Conservation (phyloP, 495 filamentous ascomycete species). For the Cetradonia linearis region DNA sequence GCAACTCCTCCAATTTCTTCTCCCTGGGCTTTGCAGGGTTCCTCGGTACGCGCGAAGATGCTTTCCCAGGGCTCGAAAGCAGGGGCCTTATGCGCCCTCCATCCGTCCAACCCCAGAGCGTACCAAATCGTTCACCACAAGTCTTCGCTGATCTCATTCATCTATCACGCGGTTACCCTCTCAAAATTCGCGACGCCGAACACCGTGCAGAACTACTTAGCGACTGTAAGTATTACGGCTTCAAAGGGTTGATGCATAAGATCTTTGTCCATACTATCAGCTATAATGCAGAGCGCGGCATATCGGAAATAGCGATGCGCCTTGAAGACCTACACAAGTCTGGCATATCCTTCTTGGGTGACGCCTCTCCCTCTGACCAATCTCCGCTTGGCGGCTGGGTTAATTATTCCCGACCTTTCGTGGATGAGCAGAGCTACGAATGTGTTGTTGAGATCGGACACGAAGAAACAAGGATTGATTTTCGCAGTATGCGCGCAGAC, state of each 20-base stretch:
- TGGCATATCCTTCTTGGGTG: conserved; percentile 55
- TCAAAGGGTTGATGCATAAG: conserved; percentile 82
- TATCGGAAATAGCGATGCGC: conserved; percentile 69
- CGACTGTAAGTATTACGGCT: conserved; percentile 87
- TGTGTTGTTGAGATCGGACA: conserved; percentile 73
- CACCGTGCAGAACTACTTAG: conserved; percentile 72
- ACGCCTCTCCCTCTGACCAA: conserved; percentile 27
- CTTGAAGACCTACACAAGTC: conserved; percentile 79
- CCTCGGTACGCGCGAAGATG: conserved; percentile 66
- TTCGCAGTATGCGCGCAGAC: conserved; percentile 48
- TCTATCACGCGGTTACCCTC: conserved; percentile 72
- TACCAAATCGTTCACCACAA: conserved; percentile 70
- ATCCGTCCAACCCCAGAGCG: conserved; percentile 67
- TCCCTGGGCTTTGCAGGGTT: conserved; percentile 84
- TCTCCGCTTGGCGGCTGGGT: conserved; percentile 47
- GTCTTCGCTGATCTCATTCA: conserved; percentile 75
- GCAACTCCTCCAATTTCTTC: conserved; percentile 93
- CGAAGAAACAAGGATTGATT: conserved; percentile 56
- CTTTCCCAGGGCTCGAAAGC: conserved; percentile 78
- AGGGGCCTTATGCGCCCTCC: conserved; percentile 77
- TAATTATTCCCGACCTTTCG: conserved; percentile 71
- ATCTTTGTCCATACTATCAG: conserved; percentile 69
- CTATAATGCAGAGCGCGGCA: conserved; percentile 57
- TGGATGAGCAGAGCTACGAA: conserved; percentile 61
- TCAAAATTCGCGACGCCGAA: conserved; percentile 63